Evolutionary conservation across 345 rosid genomes (phyloP).

Genomic region (Erysimum cheiranthoides): DNA sequence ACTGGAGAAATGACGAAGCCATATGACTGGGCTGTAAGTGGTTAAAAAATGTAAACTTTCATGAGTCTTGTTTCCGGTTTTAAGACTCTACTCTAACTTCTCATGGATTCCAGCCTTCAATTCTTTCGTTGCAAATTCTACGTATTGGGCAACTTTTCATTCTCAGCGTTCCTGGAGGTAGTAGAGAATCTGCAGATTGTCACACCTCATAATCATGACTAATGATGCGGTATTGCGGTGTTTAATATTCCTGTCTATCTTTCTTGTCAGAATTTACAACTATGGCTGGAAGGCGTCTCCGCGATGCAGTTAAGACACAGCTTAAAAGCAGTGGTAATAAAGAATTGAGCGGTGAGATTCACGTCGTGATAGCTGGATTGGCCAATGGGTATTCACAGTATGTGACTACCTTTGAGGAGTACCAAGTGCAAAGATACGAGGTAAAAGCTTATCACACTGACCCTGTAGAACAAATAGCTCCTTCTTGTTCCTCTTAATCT

Average conservation of each 20-base stretch:
- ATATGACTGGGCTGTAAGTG: conserved; percentile 95
- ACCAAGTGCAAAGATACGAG: conserved; percentile 93
- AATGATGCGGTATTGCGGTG: conserved; percentile 19
- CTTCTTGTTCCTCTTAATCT: conserved; percentile 20
- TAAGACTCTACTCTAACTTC: conserved; percentile 30
- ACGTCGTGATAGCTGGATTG: conserved; percentile 91
- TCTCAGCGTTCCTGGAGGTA: conserved; percentile 98
- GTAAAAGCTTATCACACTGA: conserved; percentile 50
- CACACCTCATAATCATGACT: conserved; percentile 15
- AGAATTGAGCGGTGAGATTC: conserved; percentile 57
- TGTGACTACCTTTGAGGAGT: conserved; percentile 93
- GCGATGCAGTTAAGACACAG: conserved; percentile 83
- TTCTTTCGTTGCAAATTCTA: conserved; percentile 91
- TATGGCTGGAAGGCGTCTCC: conserved; percentile 99
- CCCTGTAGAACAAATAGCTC: neutral
- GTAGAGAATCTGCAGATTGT: conserved; percentile 27
- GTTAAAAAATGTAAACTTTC: conserved; percentile 13
- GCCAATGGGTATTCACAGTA: conserved; percentile 95
- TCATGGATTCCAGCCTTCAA: conserved; percentile 71
- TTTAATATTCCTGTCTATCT: conserved; percentile 11
- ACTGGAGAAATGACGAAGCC: conserved; percentile 97
- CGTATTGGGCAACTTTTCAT: conserved; percentile 91
- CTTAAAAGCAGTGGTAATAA: conserved; percentile 58
- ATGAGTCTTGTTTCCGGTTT: conserved; percentile 8
- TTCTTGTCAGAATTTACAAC: conserved; percentile 83